Percentiles rank a stretch among this genome's conserved stretches.
Evolutionary conservation across 352 stramenopile species (phyloP).

Genomic region (Phytophthora boehmeriae): DNA sequence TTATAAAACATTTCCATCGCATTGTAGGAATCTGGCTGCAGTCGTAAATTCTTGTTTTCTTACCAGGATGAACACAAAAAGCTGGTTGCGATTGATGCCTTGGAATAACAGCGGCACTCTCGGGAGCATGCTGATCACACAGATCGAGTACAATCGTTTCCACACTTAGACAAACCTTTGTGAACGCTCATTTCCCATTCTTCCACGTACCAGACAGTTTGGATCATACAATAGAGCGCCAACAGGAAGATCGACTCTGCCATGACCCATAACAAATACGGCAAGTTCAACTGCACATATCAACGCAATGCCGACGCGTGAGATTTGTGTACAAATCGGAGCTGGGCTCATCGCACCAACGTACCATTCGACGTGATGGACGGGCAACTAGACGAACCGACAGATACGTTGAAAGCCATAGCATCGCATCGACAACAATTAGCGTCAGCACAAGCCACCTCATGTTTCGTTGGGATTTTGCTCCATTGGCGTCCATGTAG

Average conservation of each 20-base stretch:
- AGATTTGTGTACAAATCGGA: neutral
- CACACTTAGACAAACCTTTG: too few species aligned
- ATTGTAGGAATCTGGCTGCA: neutral
- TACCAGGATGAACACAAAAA: constrained; percentile 87
- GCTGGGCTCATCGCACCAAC: neutral
- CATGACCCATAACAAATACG: constrained; percentile 83
- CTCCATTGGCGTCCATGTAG: constrained; percentile 64
- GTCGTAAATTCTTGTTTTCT: neutral
- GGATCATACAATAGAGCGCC: constrained; percentile 55
- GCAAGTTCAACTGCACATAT: constrained; percentile 63
- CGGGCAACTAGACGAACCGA: constrained; percentile 55
- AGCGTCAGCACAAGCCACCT: constrained; percentile 60
- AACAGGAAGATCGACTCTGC: constrained; percentile 66
- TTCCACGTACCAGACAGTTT: constrained; percentile 63
- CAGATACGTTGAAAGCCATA: constrained; percentile 68
- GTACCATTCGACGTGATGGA: constrained; percentile 78
- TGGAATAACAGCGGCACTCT: constrained; percentile 69
- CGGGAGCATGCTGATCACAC: constrained; percentile 55
- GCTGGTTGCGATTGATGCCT: constrained; percentile 82
- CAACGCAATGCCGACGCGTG: neutral
- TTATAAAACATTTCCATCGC: neutral
- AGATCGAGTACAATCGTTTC: neutral
- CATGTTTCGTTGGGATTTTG: constrained; percentile 66
- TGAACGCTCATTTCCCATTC: neutral
- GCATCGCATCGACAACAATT: constrained; percentile 42